These are phyloP conservation scores for Phytopythium chamaehyphon DNA, from an alignment of 352 stramenopile genomes.

Conservation along the genomic window DNA sequence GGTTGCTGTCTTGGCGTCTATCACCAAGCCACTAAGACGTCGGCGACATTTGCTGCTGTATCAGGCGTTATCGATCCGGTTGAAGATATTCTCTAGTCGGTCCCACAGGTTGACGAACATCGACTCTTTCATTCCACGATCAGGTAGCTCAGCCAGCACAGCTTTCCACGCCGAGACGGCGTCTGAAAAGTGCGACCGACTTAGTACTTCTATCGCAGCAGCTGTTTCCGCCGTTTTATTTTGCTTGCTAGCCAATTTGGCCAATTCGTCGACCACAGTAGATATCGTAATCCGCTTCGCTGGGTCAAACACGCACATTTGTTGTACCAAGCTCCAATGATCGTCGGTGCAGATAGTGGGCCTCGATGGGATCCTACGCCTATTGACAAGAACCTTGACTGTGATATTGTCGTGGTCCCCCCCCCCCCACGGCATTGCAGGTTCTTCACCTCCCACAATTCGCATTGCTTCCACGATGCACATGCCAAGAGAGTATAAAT, in stretches of 20 bases:
- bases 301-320: not conserved
- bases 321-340: not conserved
- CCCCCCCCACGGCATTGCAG: not conserved
- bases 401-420: not conserved
- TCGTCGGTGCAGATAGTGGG: not conserved
- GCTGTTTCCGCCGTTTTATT: too few species aligned
- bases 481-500: slow-evolving; percentile 17
- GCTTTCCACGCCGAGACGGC: too few species aligned
- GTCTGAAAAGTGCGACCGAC: too few species aligned
- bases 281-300: not conserved
- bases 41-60: too few species aligned
- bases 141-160: too few species aligned
- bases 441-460: not conserved
- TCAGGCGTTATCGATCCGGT: too few species aligned
- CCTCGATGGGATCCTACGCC: not conserved
- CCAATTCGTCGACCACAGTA: not conserved
- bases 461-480: slow-evolving; percentile 11
- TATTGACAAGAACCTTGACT: not conserved
- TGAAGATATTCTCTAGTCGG: too few species aligned
- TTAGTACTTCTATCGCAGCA: too few species aligned
- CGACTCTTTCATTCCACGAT: too few species aligned
- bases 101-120: too few species aligned
- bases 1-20: too few species aligned
- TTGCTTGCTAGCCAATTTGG: not conserved
- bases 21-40: too few species aligned